A percentile compares a stretch with the other conserved stretches of the same genome.
These are phyloP conservation scores for Hypoxylon fuscum DNA, from an alignment of 495 filamentous ascomycete species.

Conservation along the genomic window DNA sequence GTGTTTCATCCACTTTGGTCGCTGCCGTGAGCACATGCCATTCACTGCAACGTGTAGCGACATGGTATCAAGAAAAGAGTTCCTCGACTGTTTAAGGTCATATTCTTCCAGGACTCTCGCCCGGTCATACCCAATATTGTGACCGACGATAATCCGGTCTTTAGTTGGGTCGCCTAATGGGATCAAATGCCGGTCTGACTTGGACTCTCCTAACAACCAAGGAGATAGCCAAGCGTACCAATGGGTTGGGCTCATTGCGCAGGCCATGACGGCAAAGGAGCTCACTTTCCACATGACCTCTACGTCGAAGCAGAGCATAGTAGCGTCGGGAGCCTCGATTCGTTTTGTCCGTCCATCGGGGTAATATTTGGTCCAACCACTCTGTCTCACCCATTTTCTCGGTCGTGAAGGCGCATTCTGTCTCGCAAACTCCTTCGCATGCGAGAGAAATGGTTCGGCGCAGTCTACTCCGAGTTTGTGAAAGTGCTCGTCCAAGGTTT, in stretches of 20 bases:
- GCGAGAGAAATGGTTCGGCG: conserved; percentile 83
- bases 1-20: conserved; percentile 96
- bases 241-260: conserved; percentile 81
- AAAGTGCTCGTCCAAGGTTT: conserved; percentile 93
- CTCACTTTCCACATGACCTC: conserved; percentile 96
- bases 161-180: conserved; percentile 78
- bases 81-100: conserved; percentile 78
- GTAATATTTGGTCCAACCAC: conserved; percentile 95
- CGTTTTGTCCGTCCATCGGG: conserved; percentile 72
- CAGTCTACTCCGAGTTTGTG: conserved; percentile 87
- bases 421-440: conserved; percentile 76
- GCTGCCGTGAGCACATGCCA: conserved; percentile 97
- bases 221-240: conserved; percentile 99
- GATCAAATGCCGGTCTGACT: conserved; percentile 81
- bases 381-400: conserved; percentile 77
- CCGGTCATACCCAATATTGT: conserved; percentile 96
- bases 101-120: conserved; percentile 93
- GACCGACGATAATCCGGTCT: conserved; percentile 83
- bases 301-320: conserved; percentile 90
- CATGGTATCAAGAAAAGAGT: conserved; percentile 97
- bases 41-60: conserved; percentile 97
- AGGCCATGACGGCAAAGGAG: conserved; percentile 95
- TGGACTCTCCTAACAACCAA: conserved; percentile 86
- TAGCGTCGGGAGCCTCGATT: conserved; percentile 79
- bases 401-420: conserved; percentile 76